These are phyloP conservation scores for Lentinus tigrinus DNA, from an alignment of 768 basidiomycete genomes.

Conservation along the genomic window DNA sequence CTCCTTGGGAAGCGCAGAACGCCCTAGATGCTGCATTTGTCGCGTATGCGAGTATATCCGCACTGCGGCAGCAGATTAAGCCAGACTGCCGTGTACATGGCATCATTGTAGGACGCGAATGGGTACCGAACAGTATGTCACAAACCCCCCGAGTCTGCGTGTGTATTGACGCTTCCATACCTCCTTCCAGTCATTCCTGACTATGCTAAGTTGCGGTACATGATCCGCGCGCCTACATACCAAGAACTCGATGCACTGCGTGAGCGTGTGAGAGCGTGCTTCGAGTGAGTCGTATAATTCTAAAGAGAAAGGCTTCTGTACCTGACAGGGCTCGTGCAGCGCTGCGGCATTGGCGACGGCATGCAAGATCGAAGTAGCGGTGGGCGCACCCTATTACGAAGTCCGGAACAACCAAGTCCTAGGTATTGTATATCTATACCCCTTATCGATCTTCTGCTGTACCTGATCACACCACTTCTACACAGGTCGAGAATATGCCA, in stretches of 20 bases:
- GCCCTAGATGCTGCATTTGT: constrained; percentile 87
- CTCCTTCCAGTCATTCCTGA: constrained; percentile 71
- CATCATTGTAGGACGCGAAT: constrained; percentile 65
- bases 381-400: constrained; percentile 30
- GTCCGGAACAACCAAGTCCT: constrained; percentile 33
- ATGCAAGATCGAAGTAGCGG: constrained; percentile 30
- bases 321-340: constrained; percentile 35
- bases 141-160: not conserved
- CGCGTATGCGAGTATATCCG: constrained; percentile 76
- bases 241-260: constrained; percentile 52
- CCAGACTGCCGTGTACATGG: constrained; percentile 82
- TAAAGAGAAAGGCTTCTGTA: not conserved
- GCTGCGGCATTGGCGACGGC: constrained; percentile 61
- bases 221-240: constrained; percentile 65
- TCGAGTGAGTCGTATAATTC: constrained; percentile 51
- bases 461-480: not conserved
- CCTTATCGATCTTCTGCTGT: not conserved
- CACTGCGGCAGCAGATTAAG: constrained; percentile 83
- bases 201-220: constrained; percentile 73
- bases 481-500: constrained; percentile 54
- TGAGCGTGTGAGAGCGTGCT: constrained; percentile 65
- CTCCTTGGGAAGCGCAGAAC: constrained; percentile 87
- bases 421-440: constrained; percentile 15
- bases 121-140: constrained; percentile 64
- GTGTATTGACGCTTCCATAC: not conserved